These are phyloP conservation scores for Penicillium maclennaniae DNA, from an alignment of 495 filamentous ascomycete species.

Conservation along the genomic window DNA sequence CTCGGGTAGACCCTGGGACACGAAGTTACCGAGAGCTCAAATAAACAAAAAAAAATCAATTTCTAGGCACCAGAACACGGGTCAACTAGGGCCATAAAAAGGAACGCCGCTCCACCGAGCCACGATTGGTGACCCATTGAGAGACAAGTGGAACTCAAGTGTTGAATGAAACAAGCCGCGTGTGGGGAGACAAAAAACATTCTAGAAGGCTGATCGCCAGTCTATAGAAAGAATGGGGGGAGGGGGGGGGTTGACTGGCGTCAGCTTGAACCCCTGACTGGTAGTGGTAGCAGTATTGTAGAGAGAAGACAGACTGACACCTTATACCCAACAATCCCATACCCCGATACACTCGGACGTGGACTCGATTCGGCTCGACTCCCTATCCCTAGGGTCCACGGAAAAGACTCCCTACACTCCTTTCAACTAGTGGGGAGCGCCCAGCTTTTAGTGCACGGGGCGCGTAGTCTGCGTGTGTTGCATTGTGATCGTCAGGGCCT, in stretches of 20 bases:
- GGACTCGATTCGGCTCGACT: too few species aligned
- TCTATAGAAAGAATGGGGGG: not conserved
- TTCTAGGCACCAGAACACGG: not conserved
- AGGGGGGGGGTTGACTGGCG: too few species aligned
- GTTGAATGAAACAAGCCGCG: not conserved
- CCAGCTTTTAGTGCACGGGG: not conserved
- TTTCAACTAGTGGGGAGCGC: not conserved
- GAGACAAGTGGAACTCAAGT: not conserved
- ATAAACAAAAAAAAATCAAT: not conserved
- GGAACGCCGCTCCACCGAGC: not conserved
- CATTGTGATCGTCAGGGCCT: constrained; percentile 33
- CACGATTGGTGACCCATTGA: not conserved
- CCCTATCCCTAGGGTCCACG: not conserved
- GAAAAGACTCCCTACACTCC: not conserved
- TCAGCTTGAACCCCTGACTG: not conserved
- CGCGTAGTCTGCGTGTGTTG: constrained; percentile 4
- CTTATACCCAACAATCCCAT: too few species aligned
- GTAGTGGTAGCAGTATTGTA: not conserved
- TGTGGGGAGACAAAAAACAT: not conserved
- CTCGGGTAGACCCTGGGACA: too few species aligned
- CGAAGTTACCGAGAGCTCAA: not conserved
- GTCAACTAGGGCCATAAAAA: not conserved
- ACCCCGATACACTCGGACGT: too few species aligned
- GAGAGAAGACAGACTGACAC: too few species aligned
- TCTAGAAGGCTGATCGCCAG: not conserved